Percentiles rank a stretch among this genome's conserved stretches.
Evolutionary conservation across 257 asterid genomes (phyloP).

Genomic region (Anisodus tanguticus): DNA sequence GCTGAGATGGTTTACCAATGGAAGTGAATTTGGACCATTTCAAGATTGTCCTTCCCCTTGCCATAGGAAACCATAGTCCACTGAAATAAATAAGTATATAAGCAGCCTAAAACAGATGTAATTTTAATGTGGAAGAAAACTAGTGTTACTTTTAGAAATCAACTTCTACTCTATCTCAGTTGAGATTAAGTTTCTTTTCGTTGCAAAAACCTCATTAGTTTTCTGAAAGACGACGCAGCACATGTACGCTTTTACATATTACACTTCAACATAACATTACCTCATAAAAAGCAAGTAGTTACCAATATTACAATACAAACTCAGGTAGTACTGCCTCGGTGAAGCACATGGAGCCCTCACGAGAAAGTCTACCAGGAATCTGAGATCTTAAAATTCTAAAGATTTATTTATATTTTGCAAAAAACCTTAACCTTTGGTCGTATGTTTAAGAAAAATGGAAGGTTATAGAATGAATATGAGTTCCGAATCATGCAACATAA

Average conservation of each 20-base stretch:
- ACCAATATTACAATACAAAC: not conserved
- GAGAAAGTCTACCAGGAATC: not conserved
- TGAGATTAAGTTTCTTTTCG: constrained; percentile 25
- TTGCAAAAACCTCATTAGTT: constrained; percentile 32
- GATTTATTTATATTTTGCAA: not conserved
- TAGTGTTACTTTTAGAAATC: not conserved
- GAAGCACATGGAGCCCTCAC: not conserved
- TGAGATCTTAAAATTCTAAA: not conserved
- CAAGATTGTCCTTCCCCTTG: constrained; percentile 39
- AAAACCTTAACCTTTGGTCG: not conserved
- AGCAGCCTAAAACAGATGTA: constrained; percentile 31
- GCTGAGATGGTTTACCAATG: constrained; percentile 45
- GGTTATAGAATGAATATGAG: not conserved
- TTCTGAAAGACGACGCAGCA: constrained; percentile 33
- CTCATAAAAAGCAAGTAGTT: not conserved
- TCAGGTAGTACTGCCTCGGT: constrained; percentile 4
- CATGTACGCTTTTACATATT: not conserved
- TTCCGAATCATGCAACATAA: not conserved
- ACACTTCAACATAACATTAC: not conserved
- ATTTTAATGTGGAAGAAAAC: constrained; percentile 9
- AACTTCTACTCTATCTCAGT: constrained; percentile 35
- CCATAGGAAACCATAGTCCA: constrained; percentile 41
- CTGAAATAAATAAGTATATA: constrained; percentile 37
- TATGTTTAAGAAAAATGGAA: not conserved
- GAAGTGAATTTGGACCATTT: constrained; percentile 54